Evolutionary conservation across 2,329 filamentous ascomycete genomes (phyloP).

Genomic region (Bipolaris zeicola): DNA sequence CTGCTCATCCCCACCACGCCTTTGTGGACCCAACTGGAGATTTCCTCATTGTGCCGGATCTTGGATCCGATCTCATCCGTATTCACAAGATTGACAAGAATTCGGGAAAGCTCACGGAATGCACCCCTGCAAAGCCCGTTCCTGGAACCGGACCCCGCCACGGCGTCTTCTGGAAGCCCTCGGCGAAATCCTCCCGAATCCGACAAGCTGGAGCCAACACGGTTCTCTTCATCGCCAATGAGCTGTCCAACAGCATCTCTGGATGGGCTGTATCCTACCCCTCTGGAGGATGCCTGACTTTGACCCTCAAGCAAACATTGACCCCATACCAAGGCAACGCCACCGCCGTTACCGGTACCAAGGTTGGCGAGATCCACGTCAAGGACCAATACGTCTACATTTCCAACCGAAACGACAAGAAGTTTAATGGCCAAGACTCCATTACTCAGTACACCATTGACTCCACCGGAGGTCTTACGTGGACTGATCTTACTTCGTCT

Average conservation of each 20-base stretch:
- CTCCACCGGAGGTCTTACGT: slow-evolving; percentile 34
- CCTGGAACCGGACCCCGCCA: slow-evolving; percentile 61
- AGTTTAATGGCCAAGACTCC: slow-evolving; percentile 42
- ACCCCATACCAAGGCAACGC: slow-evolving; percentile 41
- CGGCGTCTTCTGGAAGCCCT: slow-evolving; percentile 56
- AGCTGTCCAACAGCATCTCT: slow-evolving; percentile 41
- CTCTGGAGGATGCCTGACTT: slow-evolving; percentile 35
- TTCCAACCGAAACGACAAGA: slow-evolving; percentile 47
- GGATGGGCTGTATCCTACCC: slow-evolving; percentile 42
- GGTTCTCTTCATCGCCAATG: slow-evolving; percentile 42
- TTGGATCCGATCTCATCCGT: slow-evolving; percentile 61
- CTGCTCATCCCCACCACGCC: slow-evolving; percentile 61
- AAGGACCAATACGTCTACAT: slow-evolving; percentile 44
- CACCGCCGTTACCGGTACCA: slow-evolving; percentile 35
- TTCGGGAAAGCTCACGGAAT: slow-evolving; percentile 55
- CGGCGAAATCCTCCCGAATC: slow-evolving; percentile 23
- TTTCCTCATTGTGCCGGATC: slow-evolving; percentile 59
- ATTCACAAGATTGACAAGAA: slow-evolving; percentile 57
- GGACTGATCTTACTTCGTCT: slow-evolving; percentile 37
- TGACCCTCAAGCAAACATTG: slow-evolving; percentile 40
- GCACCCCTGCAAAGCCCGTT: slow-evolving; percentile 50
- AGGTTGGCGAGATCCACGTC: slow-evolving; percentile 42
- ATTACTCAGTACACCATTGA: slow-evolving; percentile 43
- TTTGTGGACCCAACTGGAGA: slow-evolving; percentile 57
- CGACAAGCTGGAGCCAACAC: slow-evolving; percentile 26